These are phyloP conservation scores for Tuber calosporum DNA, from an alignment of 495 filamentous ascomycete species.

Conservation along the genomic window DNA sequence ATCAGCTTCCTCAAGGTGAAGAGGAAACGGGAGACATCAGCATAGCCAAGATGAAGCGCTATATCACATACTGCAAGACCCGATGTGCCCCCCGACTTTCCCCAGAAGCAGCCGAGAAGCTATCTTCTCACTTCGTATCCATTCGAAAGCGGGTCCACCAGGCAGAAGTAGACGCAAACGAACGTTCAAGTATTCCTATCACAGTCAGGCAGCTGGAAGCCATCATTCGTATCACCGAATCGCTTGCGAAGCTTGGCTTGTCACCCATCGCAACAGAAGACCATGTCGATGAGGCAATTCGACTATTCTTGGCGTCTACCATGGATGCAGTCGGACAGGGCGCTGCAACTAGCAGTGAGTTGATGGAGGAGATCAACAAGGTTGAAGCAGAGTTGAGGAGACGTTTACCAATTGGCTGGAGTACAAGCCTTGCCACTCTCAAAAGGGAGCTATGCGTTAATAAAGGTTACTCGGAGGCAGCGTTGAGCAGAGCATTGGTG, in stretches of 20 bases:
- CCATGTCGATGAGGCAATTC: slow-evolving; percentile 96
- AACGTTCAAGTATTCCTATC: slow-evolving; percentile 88
- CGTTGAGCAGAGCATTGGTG: slow-evolving; percentile 73
- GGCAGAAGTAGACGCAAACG: slow-evolving; percentile 75
- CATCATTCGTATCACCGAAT: slow-evolving; percentile 94
- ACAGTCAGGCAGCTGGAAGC: slow-evolving; percentile 95
- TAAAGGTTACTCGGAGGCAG: slow-evolving; percentile 77
- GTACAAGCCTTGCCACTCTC: slow-evolving; percentile 77
- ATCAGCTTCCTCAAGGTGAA: slow-evolving; percentile 55
- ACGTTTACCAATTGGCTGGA: slow-evolving; percentile 89
- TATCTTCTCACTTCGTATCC: slow-evolving; percentile 93
- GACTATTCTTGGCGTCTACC: slow-evolving; percentile 89
- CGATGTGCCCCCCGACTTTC: slow-evolving; percentile 90
- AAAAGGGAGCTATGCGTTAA: slow-evolving; percentile 84
- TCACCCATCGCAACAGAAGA: slow-evolving; percentile 76
- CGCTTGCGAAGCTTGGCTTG: slow-evolving; percentile 83
- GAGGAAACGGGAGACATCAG: slow-evolving; percentile 78
- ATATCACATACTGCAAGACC: slow-evolving; percentile 94
- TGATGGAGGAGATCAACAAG: slow-evolving; percentile 79
- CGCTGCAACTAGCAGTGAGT: slow-evolving; percentile 70
- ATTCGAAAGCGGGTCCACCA: slow-evolving; percentile 93
- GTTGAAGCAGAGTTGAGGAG: slow-evolving; percentile 87
- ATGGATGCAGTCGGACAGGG: slow-evolving; percentile 97
- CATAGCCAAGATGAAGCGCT: slow-evolving; percentile 94
- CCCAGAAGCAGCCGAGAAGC: slow-evolving; percentile 87